A percentile compares a stretch with the other conserved stretches of the same genome.
These are phyloP conservation scores for Pichia nakasei DNA, from an alignment of 805 yeast genomes.

Conservation along the genomic window DNA sequence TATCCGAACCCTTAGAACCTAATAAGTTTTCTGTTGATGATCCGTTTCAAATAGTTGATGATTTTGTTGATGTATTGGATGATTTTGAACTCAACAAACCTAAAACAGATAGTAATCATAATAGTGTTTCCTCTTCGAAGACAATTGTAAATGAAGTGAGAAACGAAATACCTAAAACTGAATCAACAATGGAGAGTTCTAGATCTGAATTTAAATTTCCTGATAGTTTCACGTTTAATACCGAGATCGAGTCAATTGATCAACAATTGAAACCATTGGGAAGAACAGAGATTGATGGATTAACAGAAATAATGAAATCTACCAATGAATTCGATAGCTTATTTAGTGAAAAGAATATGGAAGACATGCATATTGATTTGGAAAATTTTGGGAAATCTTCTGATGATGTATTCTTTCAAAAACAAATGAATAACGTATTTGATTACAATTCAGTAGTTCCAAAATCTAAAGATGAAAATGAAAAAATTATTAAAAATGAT, in stretches of 20 bases:
- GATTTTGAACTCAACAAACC: constrained; percentile 10
- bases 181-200: neutral
- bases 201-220: constrained; percentile 7
- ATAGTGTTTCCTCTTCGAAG: neutral
- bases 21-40: constrained; percentile 13
- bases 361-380: neutral
- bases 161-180: neutral
- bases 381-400: neutral
- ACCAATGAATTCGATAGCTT: constrained; percentile 4
- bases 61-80: constrained; percentile 18
- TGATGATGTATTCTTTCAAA: constrained; percentile 1
- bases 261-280: constrained; percentile 2
- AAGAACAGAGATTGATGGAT: neutral
- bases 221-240: constrained; percentile 4
- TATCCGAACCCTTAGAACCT: neutral
- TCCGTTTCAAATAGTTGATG: constrained; percentile 23
- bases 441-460: neutral
- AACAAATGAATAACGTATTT: neutral
- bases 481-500: neutral
- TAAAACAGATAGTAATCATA: neutral
- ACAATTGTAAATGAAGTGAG: neutral
- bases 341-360: neutral
- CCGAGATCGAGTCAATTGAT: constrained; percentile 5
- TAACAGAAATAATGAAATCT: constrained; percentile 1
- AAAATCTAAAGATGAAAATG: neutral